A percentile compares a stretch with the other conserved stretches of the same genome.
These are phyloP conservation scores for Aspergillus saccharolyticus DNA, from an alignment of 495 filamentous ascomycete genomes.

Conservation along the genomic window DNA sequence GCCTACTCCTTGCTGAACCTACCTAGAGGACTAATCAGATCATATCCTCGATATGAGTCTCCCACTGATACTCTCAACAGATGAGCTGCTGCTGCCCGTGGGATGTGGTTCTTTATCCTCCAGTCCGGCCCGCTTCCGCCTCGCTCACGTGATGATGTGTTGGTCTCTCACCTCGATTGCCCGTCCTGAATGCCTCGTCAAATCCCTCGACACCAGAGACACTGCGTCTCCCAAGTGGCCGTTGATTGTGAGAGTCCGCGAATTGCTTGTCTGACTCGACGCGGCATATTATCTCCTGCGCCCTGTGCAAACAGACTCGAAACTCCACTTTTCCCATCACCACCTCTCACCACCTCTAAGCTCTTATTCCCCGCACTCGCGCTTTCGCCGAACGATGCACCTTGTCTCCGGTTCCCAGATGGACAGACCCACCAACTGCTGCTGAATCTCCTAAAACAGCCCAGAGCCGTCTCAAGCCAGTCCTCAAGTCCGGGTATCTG, in stretches of 20 bases:
- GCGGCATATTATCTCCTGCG: slow-evolving; percentile 29
- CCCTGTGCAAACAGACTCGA: slow-evolving; percentile 1
- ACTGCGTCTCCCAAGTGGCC: neutral
- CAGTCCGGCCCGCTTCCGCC: neutral
- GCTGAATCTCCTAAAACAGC: neutral
- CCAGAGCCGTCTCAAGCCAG: neutral
- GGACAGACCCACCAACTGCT: slow-evolving; percentile 23
- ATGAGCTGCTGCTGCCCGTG: too few species aligned
- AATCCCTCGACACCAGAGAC: neutral
- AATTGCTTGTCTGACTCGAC: slow-evolving; percentile 22
- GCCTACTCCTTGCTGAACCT: too few species aligned
- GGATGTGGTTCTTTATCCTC: neutral
- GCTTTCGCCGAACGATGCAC: slow-evolving; percentile 35
- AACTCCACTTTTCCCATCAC: neutral
- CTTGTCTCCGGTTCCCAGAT: slow-evolving; percentile 25
- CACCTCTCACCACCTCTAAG: neutral
- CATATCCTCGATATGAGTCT: too few species aligned
- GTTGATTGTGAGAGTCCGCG: neutral
- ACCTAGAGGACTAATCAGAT: too few species aligned
- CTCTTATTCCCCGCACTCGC: slow-evolving; percentile 39
- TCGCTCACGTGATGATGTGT: slow-evolving; percentile 10
- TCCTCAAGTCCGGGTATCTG: slow-evolving; percentile 3
- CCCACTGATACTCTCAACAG: too few species aligned
- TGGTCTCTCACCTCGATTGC: slow-evolving; percentile 7
- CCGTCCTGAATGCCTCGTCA: neutral